These are phyloP conservation scores for Ruellia speciosa DNA, from an alignment of 305 asterid species.

Conservation along the genomic window DNA sequence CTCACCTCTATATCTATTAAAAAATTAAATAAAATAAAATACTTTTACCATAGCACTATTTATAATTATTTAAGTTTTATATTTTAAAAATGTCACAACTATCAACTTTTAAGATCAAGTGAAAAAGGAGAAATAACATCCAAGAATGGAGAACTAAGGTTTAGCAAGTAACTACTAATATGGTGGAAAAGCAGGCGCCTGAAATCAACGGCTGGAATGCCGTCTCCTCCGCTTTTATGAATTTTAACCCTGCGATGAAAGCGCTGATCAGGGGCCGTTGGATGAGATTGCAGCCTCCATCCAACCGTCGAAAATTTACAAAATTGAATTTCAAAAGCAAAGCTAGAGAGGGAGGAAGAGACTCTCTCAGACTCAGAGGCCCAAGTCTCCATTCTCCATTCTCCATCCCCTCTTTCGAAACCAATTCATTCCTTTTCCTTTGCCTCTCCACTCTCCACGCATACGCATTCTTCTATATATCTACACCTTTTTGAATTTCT, in stretches of 20 bases:
- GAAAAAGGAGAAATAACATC: too few species aligned
- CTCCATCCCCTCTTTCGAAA: conserved; percentile 35
- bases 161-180: conserved; percentile 7
- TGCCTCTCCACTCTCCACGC: conserved; percentile 19
- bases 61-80: too few species aligned
- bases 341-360: conserved; percentile 65
- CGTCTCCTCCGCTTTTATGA: conserved; percentile 29
- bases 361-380: conserved; percentile 8
- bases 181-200: not conserved
- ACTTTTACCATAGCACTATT: too few species aligned
- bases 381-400: not conserved
- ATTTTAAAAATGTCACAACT: too few species aligned
- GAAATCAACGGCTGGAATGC: conserved; percentile 18
- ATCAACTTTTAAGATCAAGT: too few species aligned
- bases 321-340: conserved; percentile 77
- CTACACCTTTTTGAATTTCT: conserved; percentile 17
- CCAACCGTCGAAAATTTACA: conserved; percentile 35
- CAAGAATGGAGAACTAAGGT: not conserved
- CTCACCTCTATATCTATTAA: too few species aligned
- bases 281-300: conserved; percentile 30
- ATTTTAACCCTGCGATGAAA: conserved; percentile 34
- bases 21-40: too few species aligned
- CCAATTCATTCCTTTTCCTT: conserved; percentile 18
- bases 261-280: conserved; percentile 19
- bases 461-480: conserved; percentile 6